Conservation (phyloP, 75 land plant species). For the Picea sitchensis region DNA sequence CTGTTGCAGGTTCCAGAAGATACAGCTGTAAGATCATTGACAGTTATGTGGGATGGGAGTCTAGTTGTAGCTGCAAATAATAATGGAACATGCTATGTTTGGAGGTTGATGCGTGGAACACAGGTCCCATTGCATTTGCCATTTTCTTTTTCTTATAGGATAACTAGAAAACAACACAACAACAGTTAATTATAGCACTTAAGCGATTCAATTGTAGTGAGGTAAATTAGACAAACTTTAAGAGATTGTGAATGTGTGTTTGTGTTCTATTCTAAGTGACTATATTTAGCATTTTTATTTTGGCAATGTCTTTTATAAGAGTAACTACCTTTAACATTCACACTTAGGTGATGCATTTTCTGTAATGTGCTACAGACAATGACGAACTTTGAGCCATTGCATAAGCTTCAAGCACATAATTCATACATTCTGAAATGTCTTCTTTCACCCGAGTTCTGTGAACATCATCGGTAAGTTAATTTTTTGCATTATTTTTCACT, state of each 20-base stretch:
- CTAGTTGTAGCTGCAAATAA: conserved; percentile 98
- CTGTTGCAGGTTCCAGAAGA: conserved; percentile 90
- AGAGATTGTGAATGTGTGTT: neutral
- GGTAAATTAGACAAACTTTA: neutral
- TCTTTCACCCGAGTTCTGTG: conserved; percentile 98
- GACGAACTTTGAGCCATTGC: conserved; percentile 98
- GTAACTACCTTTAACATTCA: neutral
- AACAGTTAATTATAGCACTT: too few relatives aligned
- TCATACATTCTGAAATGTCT: conserved; percentile 91
- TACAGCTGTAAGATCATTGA: conserved; percentile 91
- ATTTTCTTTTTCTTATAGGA: neutral
- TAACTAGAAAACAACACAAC: neutral
- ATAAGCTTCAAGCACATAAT: conserved; percentile 91
- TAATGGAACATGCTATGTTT: conserved; percentile 94
- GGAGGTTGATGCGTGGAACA: conserved; percentile 81
- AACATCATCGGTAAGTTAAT: conserved; percentile 45
- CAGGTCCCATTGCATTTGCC: conserved; percentile 44
- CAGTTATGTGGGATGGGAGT: conserved; percentile 99
- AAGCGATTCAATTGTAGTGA: neutral
- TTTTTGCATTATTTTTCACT: neutral
- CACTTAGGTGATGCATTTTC: neutral
- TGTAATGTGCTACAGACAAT: conserved; percentile 60
- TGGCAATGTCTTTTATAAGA: too few relatives aligned
- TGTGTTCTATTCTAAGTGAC: conserved; percentile 4
- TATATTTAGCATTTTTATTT: neutral